Evolutionary conservation across 768 basidiomycete species (phyloP).

Genomic region (Lactifluus rugatus): DNA sequence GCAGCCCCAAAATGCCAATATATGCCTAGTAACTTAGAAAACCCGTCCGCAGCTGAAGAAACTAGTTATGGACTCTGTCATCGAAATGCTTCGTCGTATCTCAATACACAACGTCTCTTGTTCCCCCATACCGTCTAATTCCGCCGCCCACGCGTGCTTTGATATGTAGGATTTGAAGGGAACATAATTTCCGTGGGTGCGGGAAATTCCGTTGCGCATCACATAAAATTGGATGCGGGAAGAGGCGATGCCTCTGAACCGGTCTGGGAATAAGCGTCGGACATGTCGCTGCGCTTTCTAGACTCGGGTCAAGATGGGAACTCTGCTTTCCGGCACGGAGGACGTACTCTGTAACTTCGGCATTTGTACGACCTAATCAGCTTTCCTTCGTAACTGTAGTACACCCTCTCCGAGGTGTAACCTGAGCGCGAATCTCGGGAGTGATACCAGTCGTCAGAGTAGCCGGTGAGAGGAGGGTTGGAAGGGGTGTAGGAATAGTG

Average conservation of each 20-base stretch:
- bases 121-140: conserved; percentile 12
- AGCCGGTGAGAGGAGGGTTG: neutral
- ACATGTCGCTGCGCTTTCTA: conserved; percentile 12
- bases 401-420: conserved; percentile 7
- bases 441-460: neutral
- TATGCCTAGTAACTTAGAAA: conserved; percentile 2
- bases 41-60: conserved; percentile 10
- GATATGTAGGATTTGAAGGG: conserved; percentile 13
- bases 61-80: conserved; percentile 13
- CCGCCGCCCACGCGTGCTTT: neutral
- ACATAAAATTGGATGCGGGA: conserved; percentile 16
- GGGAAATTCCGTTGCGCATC: conserved; percentile 1
- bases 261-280: neutral
- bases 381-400: conserved; percentile 10
- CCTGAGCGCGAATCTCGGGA: neutral
- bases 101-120: conserved; percentile 10
- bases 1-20: neutral
- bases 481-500: conserved; percentile 1
- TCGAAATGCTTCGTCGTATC: conserved; percentile 4
- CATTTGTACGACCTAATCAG: conserved; percentile 7
- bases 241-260: conserved; percentile 7
- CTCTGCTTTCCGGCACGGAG: neutral
- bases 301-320: neutral
- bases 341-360: conserved; percentile 5
- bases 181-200: neutral